Evolutionary conservation across 2,329 filamentous ascomycete species (phyloP).

Genomic region (Colletotrichum cordylinicola): DNA sequence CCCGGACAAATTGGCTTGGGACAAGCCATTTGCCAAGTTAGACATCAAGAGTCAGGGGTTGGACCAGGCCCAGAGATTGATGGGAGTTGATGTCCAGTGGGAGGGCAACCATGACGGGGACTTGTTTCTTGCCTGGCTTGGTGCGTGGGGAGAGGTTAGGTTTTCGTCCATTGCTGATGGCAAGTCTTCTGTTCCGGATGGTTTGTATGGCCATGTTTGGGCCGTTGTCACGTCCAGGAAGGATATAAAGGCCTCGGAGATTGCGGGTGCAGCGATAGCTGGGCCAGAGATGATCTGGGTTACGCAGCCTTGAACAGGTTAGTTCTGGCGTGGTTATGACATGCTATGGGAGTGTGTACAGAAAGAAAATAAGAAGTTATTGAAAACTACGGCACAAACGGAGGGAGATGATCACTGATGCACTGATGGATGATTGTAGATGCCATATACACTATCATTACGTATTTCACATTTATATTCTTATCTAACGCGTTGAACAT

Average conservation of each 20-base stretch:
- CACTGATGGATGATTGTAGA: background rate
- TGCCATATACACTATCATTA: background rate
- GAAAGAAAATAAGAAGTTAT: background rate
- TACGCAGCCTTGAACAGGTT: background rate
- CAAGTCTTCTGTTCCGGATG: slow-evolving; percentile 31
- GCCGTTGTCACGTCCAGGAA: slow-evolving; percentile 34
- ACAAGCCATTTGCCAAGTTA: background rate
- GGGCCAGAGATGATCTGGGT: slow-evolving; percentile 42
- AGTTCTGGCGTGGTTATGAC: background rate
- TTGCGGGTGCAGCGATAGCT: slow-evolving; percentile 31
- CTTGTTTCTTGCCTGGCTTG: slow-evolving; percentile 41
- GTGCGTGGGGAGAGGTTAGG: slow-evolving; percentile 37
- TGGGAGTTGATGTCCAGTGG: slow-evolving; percentile 12
- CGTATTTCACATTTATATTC: background rate
- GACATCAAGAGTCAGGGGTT: background rate
- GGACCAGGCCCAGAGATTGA: background rate
- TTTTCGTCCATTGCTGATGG: slow-evolving; percentile 32
- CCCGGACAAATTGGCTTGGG: slow-evolving; percentile 15
- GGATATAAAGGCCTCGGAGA: slow-evolving; percentile 23
- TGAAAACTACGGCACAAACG: accelerated
- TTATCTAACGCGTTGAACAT: accelerated
- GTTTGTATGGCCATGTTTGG: slow-evolving; percentile 41
- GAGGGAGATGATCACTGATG: background rate
- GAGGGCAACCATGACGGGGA: slow-evolving; percentile 25
- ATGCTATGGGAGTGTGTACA: background rate